Conservation (phyloP, 2,329 filamentous ascomycete genomes). For the Trichoderma gracile region DNA sequence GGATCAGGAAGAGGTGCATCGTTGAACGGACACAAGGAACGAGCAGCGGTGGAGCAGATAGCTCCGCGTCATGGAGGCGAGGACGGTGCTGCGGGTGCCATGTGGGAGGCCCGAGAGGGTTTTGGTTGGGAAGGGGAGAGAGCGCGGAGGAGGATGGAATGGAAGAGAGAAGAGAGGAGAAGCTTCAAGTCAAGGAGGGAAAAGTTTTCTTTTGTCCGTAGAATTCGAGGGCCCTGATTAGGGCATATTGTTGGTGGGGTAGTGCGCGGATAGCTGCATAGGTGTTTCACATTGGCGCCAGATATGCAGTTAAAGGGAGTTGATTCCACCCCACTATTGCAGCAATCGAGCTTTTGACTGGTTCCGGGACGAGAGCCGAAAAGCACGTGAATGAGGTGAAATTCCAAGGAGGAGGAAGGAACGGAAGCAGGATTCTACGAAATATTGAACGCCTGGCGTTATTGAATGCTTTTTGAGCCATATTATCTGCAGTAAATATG, state of each 20-base stretch:
- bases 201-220: conserved; percentile 20
- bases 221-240: conserved; percentile 12
- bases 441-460: too few species aligned
- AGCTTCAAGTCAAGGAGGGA: not conserved
- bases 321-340: not conserved
- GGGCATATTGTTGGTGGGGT: conserved; percentile 19
- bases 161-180: not conserved
- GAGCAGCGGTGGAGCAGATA: conserved; percentile 21
- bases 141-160: not conserved
- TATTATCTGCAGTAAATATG: too few species aligned
- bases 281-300: not conserved
- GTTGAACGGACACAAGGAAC: conserved; percentile 15
- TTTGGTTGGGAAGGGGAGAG: not conserved
- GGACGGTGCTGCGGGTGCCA: conserved; percentile 25
- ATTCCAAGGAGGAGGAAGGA: too few species aligned
- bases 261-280: not conserved
- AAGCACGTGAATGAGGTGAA: too few species aligned
- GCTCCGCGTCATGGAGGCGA: conserved; percentile 27
- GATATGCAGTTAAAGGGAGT: not conserved
- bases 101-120: conserved; percentile 5
- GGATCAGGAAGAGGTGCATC: conserved; percentile 68
- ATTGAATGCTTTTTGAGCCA: too few species aligned
- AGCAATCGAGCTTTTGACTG: not conserved
- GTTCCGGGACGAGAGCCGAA: too few species aligned
- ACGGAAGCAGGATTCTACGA: too few species aligned